Conservation (phyloP, 2,329 filamentous ascomycete species). For the Colletotrichum kahawae region DNA sequence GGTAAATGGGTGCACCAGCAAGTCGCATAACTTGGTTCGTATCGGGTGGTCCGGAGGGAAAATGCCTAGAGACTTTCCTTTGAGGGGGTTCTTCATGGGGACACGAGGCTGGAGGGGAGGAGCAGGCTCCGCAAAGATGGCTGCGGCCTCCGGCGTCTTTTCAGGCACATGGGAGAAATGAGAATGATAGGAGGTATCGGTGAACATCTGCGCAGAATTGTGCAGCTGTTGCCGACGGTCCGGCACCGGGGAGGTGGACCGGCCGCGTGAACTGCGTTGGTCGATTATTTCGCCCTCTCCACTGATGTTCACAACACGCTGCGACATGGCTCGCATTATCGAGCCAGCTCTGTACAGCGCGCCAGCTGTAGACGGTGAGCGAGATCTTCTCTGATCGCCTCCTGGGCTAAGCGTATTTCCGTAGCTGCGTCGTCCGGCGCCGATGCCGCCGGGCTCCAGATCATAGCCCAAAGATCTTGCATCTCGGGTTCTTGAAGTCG, state of each 20-base stretch:
- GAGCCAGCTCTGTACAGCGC: slow-evolving; percentile 74
- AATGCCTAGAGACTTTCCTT: slow-evolving; percentile 83
- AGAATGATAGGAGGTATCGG: slow-evolving; percentile 57
- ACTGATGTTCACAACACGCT: slow-evolving; percentile 96
- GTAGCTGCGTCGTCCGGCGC: slow-evolving; percentile 58
- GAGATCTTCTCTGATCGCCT: slow-evolving; percentile 56
- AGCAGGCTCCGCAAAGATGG: slow-evolving; percentile 33
- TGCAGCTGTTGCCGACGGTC: slow-evolving; percentile 52
- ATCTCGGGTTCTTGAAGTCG: slow-evolving; percentile 52
- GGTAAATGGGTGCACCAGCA: slow-evolving; percentile 84
- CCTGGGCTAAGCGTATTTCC: slow-evolving; percentile 60
- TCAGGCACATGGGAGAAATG: slow-evolving; percentile 52
- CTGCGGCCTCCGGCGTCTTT: slow-evolving; percentile 44
- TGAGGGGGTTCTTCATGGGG: slow-evolving; percentile 75
- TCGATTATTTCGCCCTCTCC: slow-evolving; percentile 88
- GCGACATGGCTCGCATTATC: slow-evolving; percentile 86
- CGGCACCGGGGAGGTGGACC: slow-evolving; percentile 60
- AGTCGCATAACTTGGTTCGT: slow-evolving; percentile 76
- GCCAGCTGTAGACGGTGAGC: slow-evolving; percentile 66
- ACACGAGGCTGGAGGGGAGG: slow-evolving; percentile 33
- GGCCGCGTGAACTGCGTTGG: slow-evolving; percentile 67
- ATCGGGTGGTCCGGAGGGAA: slow-evolving; percentile 81
- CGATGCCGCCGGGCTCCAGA: slow-evolving; percentile 61
- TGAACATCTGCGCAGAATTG: slow-evolving; percentile 35
- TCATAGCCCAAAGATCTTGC: slow-evolving; percentile 59